Evolutionary conservation across 306 rosid genomes (phyloP).

Genomic region (Trifolium fragiferum): DNA sequence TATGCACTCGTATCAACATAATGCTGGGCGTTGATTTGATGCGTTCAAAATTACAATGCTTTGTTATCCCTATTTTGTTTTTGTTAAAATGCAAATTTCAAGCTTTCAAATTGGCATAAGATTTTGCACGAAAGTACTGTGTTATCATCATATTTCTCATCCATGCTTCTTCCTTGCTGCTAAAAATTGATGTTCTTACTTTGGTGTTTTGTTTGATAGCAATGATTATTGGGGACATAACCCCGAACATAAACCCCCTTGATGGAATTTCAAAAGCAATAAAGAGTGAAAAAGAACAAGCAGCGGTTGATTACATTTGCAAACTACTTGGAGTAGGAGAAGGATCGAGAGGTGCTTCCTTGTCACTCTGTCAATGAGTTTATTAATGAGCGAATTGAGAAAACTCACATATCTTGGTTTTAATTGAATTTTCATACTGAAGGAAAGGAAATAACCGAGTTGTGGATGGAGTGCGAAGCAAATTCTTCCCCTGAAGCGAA

Average conservation of each 20-base stretch:
- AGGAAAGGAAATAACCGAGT: slow-evolving; percentile 79
- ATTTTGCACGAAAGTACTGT: neutral
- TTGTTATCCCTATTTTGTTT: neutral
- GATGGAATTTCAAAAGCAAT: slow-evolving; percentile 82
- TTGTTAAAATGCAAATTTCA: neutral
- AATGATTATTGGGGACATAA: slow-evolving; percentile 82
- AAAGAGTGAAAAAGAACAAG: slow-evolving; percentile 67
- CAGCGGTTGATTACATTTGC: slow-evolving; percentile 87
- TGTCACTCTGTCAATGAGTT: slow-evolving; percentile 15
- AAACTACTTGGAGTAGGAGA: slow-evolving; percentile 91
- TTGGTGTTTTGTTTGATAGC: slow-evolving; percentile 52
- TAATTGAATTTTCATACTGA: slow-evolving; percentile 38
- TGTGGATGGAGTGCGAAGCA: slow-evolving; percentile 89
- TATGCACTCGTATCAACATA: neutral
- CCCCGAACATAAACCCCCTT: slow-evolving; percentile 62
- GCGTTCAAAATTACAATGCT: neutral
- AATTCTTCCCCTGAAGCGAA: slow-evolving; percentile 85
- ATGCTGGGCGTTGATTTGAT: slow-evolving; percentile 4
- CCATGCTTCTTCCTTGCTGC: neutral
- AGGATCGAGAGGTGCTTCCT: slow-evolving; percentile 70
- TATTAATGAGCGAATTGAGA: slow-evolving; percentile 26
- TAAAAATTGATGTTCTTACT: slow-evolving; percentile 14
- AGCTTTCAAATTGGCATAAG: slow-evolving; percentile 26
- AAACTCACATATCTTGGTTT: slow-evolving; percentile 34
- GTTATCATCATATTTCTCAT: slow-evolving; percentile 1